Percentiles rank a stretch among this genome's conserved stretches.
These are phyloP conservation scores for Paramecium primaurelia DNA, from an alignment of 73 alveolate genomes.

Conservation along the genomic window DNA sequence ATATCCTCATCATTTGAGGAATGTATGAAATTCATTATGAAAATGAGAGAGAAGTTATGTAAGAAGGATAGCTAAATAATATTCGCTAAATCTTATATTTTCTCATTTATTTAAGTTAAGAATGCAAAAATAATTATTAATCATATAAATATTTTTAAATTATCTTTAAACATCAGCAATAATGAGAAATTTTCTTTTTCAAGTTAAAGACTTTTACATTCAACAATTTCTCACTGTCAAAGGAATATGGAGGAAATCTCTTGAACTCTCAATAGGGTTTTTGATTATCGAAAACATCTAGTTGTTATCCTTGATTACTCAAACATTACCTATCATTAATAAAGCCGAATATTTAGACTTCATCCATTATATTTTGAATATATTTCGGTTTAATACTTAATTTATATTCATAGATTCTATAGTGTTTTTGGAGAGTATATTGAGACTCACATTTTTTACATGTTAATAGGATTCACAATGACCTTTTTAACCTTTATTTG, in stretches of 20 bases:
- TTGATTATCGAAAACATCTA: background rate
- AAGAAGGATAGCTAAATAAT: background rate
- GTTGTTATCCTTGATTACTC: background rate
- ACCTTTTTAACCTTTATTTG: background rate
- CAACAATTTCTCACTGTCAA: background rate
- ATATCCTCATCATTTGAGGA: background rate
- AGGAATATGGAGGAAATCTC: conserved; percentile 1
- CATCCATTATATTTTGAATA: background rate
- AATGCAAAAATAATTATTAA: background rate
- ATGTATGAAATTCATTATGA: background rate
- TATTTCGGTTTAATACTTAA: background rate
- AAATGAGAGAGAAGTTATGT: background rate
- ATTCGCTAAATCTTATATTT: background rate
- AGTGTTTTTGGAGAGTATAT: background rate
- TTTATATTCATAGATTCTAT: background rate
- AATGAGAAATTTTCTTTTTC: background rate
- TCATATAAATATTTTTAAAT: background rate
- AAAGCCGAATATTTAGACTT: background rate
- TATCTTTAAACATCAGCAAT: background rate
- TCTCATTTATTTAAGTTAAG: background rate
- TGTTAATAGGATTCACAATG: background rate
- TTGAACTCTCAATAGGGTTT: background rate
- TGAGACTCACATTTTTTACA: background rate
- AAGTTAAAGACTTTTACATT: background rate
- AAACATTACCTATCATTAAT: background rate